phyloP scores from a whole-genome alignment of 2,329 filamentous ascomycete genomes.

The Curvularia eragrostidis region DNA sequence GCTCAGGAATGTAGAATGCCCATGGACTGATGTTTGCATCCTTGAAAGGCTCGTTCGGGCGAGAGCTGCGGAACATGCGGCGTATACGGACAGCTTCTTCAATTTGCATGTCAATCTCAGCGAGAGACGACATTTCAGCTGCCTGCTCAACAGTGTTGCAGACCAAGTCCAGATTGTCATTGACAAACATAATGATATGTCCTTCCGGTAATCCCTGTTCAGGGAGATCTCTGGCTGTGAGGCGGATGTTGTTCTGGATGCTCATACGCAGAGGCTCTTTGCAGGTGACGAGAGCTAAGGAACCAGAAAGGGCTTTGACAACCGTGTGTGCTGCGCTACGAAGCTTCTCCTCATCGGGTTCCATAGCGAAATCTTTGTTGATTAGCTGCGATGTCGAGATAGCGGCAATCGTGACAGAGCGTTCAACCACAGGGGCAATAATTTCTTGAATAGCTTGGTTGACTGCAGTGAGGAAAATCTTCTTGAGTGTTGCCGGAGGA shows the following conservation, averaged over 20 bases:
- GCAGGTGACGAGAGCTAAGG: constrained; percentile 93
- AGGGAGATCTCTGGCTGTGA: constrained; percentile 71
- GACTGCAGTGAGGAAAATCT: constrained; percentile 84
- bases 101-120: constrained; percentile 94
- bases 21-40: constrained; percentile 84
- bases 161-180: constrained; percentile 92
- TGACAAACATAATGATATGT: constrained; percentile 97
- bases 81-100: constrained; percentile 80
- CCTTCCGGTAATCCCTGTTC: constrained; percentile 86
- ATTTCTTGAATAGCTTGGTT: constrained; percentile 93
- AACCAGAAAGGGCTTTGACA: constrained; percentile 93
- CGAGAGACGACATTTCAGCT: constrained; percentile 88
- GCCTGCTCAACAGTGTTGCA: constrained; percentile 95
- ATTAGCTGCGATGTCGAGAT: constrained; percentile 97
- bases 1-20: constrained; percentile 92
- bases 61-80: constrained; percentile 74
- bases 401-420: constrained; percentile 95
- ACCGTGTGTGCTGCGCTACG: constrained; percentile 88
- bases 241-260: constrained; percentile 96
- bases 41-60: constrained; percentile 84
- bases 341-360: constrained; percentile 86
- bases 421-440: constrained; percentile 94
- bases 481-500: constrained; percentile 68
- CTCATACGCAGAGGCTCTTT: constrained; percentile 96
- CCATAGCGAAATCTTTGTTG: constrained; percentile 93